Conservation (phyloP, 108 stramenopile species). For the Seminavis robusta region DNA sequence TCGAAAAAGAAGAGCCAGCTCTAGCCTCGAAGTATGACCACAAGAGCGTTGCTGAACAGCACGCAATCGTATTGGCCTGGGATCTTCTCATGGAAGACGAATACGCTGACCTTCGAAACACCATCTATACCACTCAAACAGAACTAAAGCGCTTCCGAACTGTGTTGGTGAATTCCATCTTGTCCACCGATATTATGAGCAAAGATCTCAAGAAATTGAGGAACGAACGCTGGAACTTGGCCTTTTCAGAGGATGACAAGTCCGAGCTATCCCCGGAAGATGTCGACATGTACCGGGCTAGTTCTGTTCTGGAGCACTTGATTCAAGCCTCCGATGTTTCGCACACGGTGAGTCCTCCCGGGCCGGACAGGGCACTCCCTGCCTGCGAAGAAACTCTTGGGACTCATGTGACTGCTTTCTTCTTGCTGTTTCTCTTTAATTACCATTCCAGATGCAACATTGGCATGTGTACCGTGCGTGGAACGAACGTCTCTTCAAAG, state of each 20-base stretch:
- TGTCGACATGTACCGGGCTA: neutral
- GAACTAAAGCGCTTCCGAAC: conserved; percentile 27
- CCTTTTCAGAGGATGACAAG: conserved; percentile 14
- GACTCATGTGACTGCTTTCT: no score
- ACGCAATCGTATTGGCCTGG: conserved; percentile 28
- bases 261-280: neutral
- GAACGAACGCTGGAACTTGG: conserved; percentile 33
- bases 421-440: no score
- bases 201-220: conserved; percentile 19
- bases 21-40: conserved; percentile 19
- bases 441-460: no score
- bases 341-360: no score
- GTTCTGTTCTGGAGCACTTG: no score
- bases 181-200: conserved; percentile 32
- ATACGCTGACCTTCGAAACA: conserved; percentile 10
- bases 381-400: no score
- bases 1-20: conserved; percentile 22
- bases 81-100: conserved; percentile 23
- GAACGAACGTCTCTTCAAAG: conserved; percentile 14
- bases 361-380: no score
- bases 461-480: no score
- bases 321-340: no score
- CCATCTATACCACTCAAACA: conserved; percentile 16
- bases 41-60: conserved; percentile 36
- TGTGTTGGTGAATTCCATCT: conserved; percentile 30